phyloP scores from a whole-genome alignment of 495 filamentous ascomycete species.

The Filosporella fistucella region DNA sequence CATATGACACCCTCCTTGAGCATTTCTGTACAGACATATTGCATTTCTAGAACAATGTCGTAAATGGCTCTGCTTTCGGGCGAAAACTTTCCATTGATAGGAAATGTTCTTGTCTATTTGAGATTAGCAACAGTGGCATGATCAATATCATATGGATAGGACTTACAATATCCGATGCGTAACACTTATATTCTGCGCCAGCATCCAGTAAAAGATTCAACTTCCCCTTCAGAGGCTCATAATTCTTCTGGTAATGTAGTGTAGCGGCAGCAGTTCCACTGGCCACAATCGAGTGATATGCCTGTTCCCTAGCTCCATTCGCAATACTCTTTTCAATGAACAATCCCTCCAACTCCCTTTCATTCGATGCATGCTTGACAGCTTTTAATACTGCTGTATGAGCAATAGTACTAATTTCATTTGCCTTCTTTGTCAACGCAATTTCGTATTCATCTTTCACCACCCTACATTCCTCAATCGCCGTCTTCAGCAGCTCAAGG shows the following conservation, averaged over 20 bases:
- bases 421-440: slow-evolving; percentile 77
- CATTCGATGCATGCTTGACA: slow-evolving; percentile 63
- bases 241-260: slow-evolving; percentile 82
- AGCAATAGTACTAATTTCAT: slow-evolving; percentile 70
- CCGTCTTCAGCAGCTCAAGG: slow-evolving; percentile 57
- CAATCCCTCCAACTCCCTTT: slow-evolving; percentile 75
- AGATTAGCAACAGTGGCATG: not conserved
- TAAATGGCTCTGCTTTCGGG: slow-evolving; percentile 74
- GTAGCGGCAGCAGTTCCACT: slow-evolving; percentile 73
- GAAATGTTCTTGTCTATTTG: slow-evolving; percentile 71
- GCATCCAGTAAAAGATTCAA: slow-evolving; percentile 79
- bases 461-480: slow-evolving; percentile 74
- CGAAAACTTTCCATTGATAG: slow-evolving; percentile 71
- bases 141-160: not conserved
- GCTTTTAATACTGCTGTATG: slow-evolving; percentile 67
- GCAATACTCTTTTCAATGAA: slow-evolving; percentile 75
- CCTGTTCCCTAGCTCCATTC: slow-evolving; percentile 68
- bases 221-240: slow-evolving; percentile 61
- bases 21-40: slow-evolving; percentile 65
- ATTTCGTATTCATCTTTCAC: slow-evolving; percentile 84
- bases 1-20: slow-evolving; percentile 74
- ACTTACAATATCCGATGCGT: slow-evolving; percentile 72
- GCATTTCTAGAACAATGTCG: slow-evolving; percentile 83
- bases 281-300: slow-evolving; percentile 83
- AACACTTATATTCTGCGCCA: slow-evolving; percentile 73